phyloP scores from a whole-genome alignment of 148 eudicot genomes.

The Cornus florida region DNA sequence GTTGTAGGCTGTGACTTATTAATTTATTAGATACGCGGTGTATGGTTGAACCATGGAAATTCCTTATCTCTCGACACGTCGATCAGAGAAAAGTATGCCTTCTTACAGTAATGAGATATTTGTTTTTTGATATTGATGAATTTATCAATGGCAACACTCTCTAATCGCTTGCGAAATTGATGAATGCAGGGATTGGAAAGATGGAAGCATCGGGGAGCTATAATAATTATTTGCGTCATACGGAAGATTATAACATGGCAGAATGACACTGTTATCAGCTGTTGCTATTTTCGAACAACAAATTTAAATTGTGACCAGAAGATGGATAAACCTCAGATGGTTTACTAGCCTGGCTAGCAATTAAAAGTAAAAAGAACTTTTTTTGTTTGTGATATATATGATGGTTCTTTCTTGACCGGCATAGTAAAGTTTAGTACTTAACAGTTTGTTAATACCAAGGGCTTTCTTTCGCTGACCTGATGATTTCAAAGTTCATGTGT shows the following conservation, averaged over 20 bases:
- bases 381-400: neutral
- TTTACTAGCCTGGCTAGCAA: constrained; percentile 34
- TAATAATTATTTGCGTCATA: constrained; percentile 35
- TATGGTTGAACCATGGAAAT: neutral
- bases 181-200: constrained; percentile 60
- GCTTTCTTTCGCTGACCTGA: neutral
- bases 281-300: constrained; percentile 6
- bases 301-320: constrained; percentile 12
- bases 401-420: neutral
- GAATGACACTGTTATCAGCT: constrained; percentile 28
- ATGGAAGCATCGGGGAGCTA: constrained; percentile 64
- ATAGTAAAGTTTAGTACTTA: neutral
- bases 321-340: neutral
- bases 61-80: neutral
- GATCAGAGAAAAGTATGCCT: neutral
- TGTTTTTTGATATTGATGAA: neutral
- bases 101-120: neutral
- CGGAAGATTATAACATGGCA: constrained; percentile 64
- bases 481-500: neutral
- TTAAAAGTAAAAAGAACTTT: neutral
- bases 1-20: neutral
- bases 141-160: neutral
- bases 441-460: constrained; percentile 1
- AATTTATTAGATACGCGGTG: neutral
- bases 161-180: neutral